These are phyloP conservation scores for Globisporangium rhizosaccharum DNA, from an alignment of 352 stramenopile species.

Conservation along the genomic window DNA sequence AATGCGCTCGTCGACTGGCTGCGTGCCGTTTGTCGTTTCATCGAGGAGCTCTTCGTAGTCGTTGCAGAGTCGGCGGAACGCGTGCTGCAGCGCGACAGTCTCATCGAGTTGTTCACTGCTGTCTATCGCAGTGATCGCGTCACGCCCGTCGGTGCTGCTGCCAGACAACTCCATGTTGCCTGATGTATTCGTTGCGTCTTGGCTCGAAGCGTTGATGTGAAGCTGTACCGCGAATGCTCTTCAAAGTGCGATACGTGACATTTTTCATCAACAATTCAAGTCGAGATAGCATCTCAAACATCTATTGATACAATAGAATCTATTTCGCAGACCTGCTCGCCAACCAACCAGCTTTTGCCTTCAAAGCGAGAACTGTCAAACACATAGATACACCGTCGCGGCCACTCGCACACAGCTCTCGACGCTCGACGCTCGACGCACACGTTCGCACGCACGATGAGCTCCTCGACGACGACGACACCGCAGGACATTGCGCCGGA, in stretches of 20 bases:
- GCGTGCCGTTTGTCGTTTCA: constrained; percentile 45
- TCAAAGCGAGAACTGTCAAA: too few relatives aligned
- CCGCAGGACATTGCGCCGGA: constrained; percentile 59
- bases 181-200: not conserved
- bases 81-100: constrained; percentile 26
- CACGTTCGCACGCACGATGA: constrained; percentile 15
- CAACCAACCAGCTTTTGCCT: too few relatives aligned
- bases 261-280: too few relatives aligned
- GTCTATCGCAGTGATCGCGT: not conserved
- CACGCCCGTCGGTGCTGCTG: not conserved
- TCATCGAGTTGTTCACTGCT: not conserved
- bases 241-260: too few relatives aligned
- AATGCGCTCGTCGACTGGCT: constrained; percentile 63
- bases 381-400: too few relatives aligned
- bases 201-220: too few relatives aligned
- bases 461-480: not conserved
- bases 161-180: not conserved
- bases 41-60: constrained; percentile 74
- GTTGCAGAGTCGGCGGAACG: constrained; percentile 50
- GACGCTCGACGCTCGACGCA: not conserved
- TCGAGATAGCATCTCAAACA: too few relatives aligned
- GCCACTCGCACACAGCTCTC: too few relatives aligned
- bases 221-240: too few relatives aligned
- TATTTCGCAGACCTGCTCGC: too few relatives aligned
- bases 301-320: too few relatives aligned